Evolutionary conservation across 176 grass and related monocot species (phyloP).

Genomic region (Rhynchospora tenuis): DNA sequence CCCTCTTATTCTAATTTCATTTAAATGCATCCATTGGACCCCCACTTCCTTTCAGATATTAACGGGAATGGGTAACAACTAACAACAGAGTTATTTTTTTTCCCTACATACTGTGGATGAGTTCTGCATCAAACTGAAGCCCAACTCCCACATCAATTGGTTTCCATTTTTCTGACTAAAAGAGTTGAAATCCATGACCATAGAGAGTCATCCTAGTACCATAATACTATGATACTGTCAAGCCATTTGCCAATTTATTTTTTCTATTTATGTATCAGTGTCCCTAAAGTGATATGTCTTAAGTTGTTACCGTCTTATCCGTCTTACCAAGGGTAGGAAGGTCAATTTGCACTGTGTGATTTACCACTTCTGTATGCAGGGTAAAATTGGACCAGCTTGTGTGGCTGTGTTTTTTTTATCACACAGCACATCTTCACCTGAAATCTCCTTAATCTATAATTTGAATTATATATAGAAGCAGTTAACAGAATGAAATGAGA

Average conservation of each 20-base stretch:
- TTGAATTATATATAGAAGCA: background rate
- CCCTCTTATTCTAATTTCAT: background rate
- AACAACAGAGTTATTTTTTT: too few species aligned
- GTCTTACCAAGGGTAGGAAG: slow-evolving; percentile 78
- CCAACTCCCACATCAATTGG: too few species aligned
- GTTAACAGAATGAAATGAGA: too few species aligned
- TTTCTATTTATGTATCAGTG: background rate
- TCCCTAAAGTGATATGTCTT: slow-evolving; percentile 2
- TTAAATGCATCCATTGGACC: background rate
- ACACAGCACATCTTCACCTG: slow-evolving; percentile 62
- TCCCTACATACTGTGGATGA: too few species aligned
- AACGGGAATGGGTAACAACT: background rate
- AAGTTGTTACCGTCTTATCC: slow-evolving; percentile 67
- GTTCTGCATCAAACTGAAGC: background rate
- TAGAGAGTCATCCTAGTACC: background rate
- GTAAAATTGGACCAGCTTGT: slow-evolving; percentile 76
- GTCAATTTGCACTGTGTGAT: slow-evolving; percentile 66
- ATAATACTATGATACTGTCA: background rate
- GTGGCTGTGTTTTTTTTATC: slow-evolving; percentile 74
- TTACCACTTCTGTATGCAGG: slow-evolving; percentile 66
- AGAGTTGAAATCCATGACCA: background rate
- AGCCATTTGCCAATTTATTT: background rate
- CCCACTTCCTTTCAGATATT: background rate
- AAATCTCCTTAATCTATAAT: slow-evolving; percentile 61
- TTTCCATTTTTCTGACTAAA: background rate